Evolutionary conservation across 345 rosid species (phyloP).

Genomic region (Cardamine occulta): DNA sequence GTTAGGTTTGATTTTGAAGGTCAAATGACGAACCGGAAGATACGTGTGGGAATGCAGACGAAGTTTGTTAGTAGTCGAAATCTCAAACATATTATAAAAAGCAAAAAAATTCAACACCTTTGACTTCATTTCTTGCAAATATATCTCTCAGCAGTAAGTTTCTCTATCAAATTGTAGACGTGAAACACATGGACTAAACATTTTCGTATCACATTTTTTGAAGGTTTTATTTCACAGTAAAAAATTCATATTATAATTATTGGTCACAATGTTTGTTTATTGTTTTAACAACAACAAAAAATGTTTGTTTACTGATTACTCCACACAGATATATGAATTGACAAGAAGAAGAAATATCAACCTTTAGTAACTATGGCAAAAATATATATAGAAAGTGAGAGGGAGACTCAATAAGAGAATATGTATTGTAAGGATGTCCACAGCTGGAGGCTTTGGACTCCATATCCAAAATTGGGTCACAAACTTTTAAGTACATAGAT

Average conservation of each 20-base stretch:
- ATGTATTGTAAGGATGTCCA: slow-evolving; percentile 25
- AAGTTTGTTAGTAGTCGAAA: slow-evolving; percentile 37
- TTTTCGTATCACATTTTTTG: background rate
- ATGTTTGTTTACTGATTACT: background rate
- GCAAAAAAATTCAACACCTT: slow-evolving; percentile 22
- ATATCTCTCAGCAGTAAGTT: background rate
- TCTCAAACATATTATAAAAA: slow-evolving; percentile 17
- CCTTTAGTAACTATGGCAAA: background rate
- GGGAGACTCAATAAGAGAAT: background rate
- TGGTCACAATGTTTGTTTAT: background rate
- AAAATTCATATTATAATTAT: background rate
- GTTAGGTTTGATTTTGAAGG: slow-evolving; percentile 43
- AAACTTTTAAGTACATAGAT: slow-evolving; percentile 22
- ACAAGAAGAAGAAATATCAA: background rate
- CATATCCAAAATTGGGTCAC: slow-evolving; percentile 39
- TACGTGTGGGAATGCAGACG: slow-evolving; percentile 38
- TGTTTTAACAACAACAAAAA: too few relatives aligned
- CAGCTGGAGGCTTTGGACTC: slow-evolving; percentile 41
- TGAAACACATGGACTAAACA: slow-evolving; percentile 8
- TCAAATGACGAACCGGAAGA: slow-evolving; percentile 29
- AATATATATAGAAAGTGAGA: background rate
- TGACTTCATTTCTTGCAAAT: slow-evolving; percentile 9
- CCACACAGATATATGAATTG: background rate
- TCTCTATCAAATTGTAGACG: background rate
- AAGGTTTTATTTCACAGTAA: background rate